phyloP scores from a whole-genome alignment of 1,284 basidiomycete species.

The Cronartium quercuum region DNA sequence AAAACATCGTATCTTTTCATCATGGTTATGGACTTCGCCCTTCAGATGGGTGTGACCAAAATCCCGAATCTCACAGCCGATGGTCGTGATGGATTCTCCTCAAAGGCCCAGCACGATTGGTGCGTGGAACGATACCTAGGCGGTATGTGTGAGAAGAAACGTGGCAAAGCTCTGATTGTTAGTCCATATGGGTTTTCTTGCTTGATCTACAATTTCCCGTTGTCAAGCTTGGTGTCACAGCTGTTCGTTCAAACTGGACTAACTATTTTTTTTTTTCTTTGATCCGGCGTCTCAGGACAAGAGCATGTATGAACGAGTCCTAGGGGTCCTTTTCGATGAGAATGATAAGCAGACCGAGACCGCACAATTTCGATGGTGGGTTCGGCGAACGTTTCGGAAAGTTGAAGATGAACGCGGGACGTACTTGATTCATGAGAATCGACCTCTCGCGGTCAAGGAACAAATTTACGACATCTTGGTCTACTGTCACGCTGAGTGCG shows the following conservation, averaged over 20 bases:
- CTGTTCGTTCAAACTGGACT: background rate
- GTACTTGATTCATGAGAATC: slow-evolving; percentile 61
- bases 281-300: slow-evolving; percentile 2
- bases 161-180: slow-evolving; percentile 38
- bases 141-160: slow-evolving; percentile 39
- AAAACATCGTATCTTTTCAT: background rate
- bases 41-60: slow-evolving; percentile 23
- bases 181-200: background rate
- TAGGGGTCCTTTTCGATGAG: slow-evolving; percentile 29
- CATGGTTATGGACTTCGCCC: slow-evolving; percentile 25
- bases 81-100: slow-evolving; percentile 37
- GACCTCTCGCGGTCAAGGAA: slow-evolving; percentile 65
- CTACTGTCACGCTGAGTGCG: slow-evolving; percentile 60
- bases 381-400: slow-evolving; percentile 44
- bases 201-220: background rate
- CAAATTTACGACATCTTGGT: slow-evolving; percentile 68
- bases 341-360: slow-evolving; percentile 53
- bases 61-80: slow-evolving; percentile 34
- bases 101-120: slow-evolving; percentile 35
- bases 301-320: slow-evolving; percentile 37
- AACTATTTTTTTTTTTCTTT: background rate
- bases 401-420: slow-evolving; percentile 45
- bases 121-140: slow-evolving; percentile 32
- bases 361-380: slow-evolving; percentile 70
- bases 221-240: background rate